phyloP scores from a whole-genome alignment of 345 rosid species.

The Linum tenue region DNA sequence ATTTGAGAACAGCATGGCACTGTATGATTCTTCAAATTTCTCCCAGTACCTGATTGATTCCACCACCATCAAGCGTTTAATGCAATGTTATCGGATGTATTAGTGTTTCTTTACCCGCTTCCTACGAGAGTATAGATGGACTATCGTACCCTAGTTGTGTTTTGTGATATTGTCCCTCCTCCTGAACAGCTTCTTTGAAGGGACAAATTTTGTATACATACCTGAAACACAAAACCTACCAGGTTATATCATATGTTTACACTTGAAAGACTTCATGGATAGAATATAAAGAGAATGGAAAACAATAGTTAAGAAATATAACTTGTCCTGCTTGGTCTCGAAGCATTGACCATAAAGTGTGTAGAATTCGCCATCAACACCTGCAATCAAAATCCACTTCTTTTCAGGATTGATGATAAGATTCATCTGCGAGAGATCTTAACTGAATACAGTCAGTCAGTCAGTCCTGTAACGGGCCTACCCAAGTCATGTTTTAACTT shows the following conservation, averaged over 20 bases:
- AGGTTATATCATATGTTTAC: conserved; percentile 8
- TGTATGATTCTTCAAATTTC: conserved; percentile 60
- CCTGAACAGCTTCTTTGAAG: conserved; percentile 75
- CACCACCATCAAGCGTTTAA: too few relatives aligned
- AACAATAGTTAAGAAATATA: conserved; percentile 10
- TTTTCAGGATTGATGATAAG: conserved; percentile 10
- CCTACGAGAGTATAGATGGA: background rate
- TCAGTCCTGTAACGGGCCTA: conserved; percentile 22
- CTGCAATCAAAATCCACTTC: conserved; percentile 33
- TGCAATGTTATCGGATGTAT: too few relatives aligned
- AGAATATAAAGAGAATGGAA: background rate
- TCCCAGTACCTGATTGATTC: conserved; percentile 59
- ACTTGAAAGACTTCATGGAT: background rate
- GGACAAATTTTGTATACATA: conserved; percentile 89
- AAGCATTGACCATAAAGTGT: conserved; percentile 70
- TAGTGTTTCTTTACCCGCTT: too few relatives aligned
- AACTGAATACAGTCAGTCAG: background rate
- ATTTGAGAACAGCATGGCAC: conserved; percentile 53
- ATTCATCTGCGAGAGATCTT: conserved; percentile 8
- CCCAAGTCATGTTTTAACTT: conserved; percentile 86
- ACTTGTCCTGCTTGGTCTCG: conserved; percentile 90
- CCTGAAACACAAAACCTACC: conserved; percentile 32
- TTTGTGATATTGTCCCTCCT: conserved; percentile 38
- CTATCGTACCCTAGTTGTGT: conserved; percentile 13
- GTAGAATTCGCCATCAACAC: conserved; percentile 83